Conservation (phyloP, 306 rosid species). For the Quercus bicolor region DNA sequence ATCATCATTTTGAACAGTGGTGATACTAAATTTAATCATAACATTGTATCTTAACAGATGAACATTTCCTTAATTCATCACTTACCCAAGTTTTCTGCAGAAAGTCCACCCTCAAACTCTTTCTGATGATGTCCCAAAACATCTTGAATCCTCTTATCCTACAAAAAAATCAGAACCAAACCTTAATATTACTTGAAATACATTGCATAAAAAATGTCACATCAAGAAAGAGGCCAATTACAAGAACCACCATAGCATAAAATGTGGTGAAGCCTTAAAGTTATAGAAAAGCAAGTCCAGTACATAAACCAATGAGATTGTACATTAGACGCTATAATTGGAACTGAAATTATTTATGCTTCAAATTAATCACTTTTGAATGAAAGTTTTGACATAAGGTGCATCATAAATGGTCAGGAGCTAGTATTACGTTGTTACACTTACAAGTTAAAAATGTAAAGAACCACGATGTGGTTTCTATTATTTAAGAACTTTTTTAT, state of each 20-base stretch:
- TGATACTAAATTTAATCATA: not conserved
- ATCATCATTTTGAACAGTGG: constrained; percentile 20
- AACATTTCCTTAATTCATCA: constrained; percentile 21
- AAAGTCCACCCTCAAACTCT: constrained; percentile 91
- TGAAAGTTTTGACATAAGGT: not conserved
- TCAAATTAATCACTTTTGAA: not conserved
- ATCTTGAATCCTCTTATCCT: constrained; percentile 89
- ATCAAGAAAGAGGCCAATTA: not conserved
- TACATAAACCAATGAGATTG: not conserved
- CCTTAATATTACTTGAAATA: not conserved
- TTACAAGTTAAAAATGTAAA: not conserved
- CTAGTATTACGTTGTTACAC: not conserved
- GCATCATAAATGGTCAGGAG: not conserved
- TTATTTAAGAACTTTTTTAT: not conserved
- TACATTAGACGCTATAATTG: not conserved
- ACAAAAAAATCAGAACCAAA: constrained; percentile 1
- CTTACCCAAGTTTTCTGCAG: constrained; percentile 90
- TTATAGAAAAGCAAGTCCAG: not conserved
- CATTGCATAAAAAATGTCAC: not conserved
- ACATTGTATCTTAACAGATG: not conserved
- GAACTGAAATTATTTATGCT: not conserved
- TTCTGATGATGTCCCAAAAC: constrained; percentile 93
- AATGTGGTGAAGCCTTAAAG: not conserved
- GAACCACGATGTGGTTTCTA: not conserved
- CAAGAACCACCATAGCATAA: not conserved